Conservation (phyloP, 1,139 yeast genomes). For the Candida pseudocylindracea region DNA sequence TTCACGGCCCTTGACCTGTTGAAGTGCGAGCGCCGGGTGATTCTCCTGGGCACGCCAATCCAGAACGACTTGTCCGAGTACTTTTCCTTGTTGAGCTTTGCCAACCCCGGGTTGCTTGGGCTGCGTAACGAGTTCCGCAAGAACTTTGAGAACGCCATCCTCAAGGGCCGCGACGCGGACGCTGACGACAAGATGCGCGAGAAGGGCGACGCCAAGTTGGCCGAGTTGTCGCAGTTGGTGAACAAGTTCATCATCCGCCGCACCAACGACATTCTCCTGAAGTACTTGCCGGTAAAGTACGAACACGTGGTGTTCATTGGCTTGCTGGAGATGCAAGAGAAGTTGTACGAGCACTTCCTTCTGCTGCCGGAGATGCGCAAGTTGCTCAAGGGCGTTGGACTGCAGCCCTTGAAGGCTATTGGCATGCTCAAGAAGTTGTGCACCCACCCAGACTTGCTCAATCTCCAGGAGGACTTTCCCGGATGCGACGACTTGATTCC, state of each 20-base stretch:
- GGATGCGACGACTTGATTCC: conserved; percentile 52
- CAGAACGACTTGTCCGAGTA: conserved; percentile 93
- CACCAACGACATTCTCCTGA: conserved; percentile 84
- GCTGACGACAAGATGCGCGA: conserved; percentile 66
- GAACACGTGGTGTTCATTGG: conserved; percentile 90
- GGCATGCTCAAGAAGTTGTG: conserved; percentile 76
- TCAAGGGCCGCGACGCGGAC: conserved; percentile 75
- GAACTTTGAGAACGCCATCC: conserved; percentile 61
- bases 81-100: conserved; percentile 75
- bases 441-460: conserved; percentile 75
- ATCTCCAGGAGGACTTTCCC: conserved; percentile 54
- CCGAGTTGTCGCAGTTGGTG: conserved; percentile 53
- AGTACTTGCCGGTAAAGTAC: conserved; percentile 83
- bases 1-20: conserved; percentile 73
- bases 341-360: conserved; percentile 51
- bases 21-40: conserved; percentile 73
- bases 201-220: conserved; percentile 49
- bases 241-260: conserved; percentile 84
- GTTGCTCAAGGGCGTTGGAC: conserved; percentile 18
- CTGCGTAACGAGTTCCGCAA: conserved; percentile 65
- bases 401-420: conserved; percentile 81
- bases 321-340: conserved; percentile 55
- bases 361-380: conserved; percentile 62
- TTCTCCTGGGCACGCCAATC: conserved; percentile 91
- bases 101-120: conserved; percentile 88